Conservation (phyloP, 768 basidiomycete species). For the Cyathus striatus region DNA sequence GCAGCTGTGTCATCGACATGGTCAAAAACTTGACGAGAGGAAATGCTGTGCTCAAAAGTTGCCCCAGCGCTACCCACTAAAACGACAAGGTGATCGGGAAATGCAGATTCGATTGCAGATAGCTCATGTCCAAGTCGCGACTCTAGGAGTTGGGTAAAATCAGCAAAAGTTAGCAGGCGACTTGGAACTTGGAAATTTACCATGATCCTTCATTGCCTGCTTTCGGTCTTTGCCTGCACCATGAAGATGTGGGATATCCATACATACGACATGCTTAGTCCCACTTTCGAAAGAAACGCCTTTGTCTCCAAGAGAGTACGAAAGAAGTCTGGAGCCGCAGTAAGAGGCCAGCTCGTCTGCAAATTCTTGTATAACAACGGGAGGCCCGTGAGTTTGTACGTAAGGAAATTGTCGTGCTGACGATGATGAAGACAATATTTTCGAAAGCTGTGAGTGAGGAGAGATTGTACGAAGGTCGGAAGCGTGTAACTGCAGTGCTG, state of each 20-base stretch:
- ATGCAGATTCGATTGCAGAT: slow-evolving; percentile 35
- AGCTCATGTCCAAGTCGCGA: slow-evolving; percentile 44
- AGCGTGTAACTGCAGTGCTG: slow-evolving; percentile 53
- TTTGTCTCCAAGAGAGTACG: slow-evolving; percentile 32
- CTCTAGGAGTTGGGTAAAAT: slow-evolving; percentile 24
- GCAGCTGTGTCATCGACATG: slow-evolving; percentile 8
- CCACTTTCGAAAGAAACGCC: slow-evolving; percentile 27
- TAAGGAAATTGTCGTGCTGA: slow-evolving; percentile 63
- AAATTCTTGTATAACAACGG: too few relatives aligned
- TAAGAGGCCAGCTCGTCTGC: slow-evolving; percentile 36
- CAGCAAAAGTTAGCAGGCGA: slow-evolving; percentile 1
- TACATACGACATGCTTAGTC: slow-evolving; percentile 49
- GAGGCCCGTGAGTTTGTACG: slow-evolving; percentile 33
- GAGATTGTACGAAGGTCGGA: slow-evolving; percentile 67
- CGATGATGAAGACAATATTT: slow-evolving; percentile 40
- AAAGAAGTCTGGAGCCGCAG: slow-evolving; percentile 48
- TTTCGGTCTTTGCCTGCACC: slow-evolving; percentile 39
- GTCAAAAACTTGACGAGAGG: not conserved
- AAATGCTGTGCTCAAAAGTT: slow-evolving; percentile 32
- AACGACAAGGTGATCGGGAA: slow-evolving; percentile 63
- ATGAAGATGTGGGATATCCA: slow-evolving; percentile 50
- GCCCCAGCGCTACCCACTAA: slow-evolving; percentile 50
- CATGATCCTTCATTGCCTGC: slow-evolving; percentile 43
- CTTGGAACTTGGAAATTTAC: slow-evolving; percentile 29
- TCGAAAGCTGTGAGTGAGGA: slow-evolving; percentile 40